Conservation (phyloP, 1,284 basidiomycete genomes). For the Mrakiaceae sp. region DNA sequence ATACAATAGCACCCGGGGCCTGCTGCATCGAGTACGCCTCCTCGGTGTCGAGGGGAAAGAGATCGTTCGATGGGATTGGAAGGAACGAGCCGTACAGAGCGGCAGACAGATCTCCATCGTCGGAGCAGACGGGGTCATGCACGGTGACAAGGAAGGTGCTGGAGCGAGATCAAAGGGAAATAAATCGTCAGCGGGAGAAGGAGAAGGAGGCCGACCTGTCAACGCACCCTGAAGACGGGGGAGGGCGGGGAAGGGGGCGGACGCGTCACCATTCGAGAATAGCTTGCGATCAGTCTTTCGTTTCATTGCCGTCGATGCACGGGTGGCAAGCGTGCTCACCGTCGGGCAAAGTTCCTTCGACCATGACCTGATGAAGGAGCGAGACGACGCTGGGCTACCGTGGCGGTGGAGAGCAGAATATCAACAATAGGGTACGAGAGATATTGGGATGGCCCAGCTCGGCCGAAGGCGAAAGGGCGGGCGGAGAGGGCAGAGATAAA, state of each 20-base stretch:
- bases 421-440: no score
- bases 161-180: conserved; percentile 13
- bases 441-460: no score
- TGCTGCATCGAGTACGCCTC: conserved; percentile 44
- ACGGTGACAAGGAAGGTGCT: conserved; percentile 91
- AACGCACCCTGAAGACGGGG: neutral
- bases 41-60: conserved; percentile 50
- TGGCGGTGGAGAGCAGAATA: no score
- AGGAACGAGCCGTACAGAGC: conserved; percentile 91
- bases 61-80: conserved; percentile 56
- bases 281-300: neutral
- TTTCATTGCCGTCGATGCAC: neutral
- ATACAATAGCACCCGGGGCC: conserved; percentile 63
- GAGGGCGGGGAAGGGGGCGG: neutral
- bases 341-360: conserved; percentile 80
- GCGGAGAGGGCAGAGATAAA: no score
- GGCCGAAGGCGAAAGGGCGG: no score
- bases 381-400: conserved; percentile 47
- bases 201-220: neutral
- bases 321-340: conserved; percentile 40
- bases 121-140: conserved; percentile 82
- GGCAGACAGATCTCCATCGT: conserved; percentile 60
- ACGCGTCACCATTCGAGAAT: neutral
- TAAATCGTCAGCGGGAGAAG: conserved; percentile 12
- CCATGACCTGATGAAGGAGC: conserved; percentile 69